These are phyloP conservation scores for Iris pallida DNA, from an alignment of 116 monocot species.

Conservation along the genomic window DNA sequence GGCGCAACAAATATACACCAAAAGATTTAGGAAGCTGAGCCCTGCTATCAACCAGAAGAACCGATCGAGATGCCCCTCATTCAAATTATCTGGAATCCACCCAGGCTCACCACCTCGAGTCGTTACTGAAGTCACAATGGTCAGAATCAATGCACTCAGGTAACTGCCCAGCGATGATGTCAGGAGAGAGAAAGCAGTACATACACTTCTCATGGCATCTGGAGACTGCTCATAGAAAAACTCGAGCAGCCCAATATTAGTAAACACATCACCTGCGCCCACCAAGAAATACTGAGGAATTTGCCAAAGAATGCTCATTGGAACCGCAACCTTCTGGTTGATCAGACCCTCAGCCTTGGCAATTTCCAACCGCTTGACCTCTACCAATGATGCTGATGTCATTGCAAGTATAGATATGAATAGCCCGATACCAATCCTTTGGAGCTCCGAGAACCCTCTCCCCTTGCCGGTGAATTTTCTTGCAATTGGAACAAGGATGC, in stretches of 20 bases:
- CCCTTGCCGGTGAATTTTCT: slow-evolving; percentile 29
- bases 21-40: slow-evolving; percentile 21
- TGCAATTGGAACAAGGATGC: slow-evolving; percentile 21
- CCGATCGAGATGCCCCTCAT: slow-evolving; percentile 36
- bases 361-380: slow-evolving; percentile 28
- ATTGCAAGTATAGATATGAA: slow-evolving; percentile 33
- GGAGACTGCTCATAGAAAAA: slow-evolving; percentile 50
- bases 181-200: slow-evolving; percentile 27
- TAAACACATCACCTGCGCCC: slow-evolving; percentile 36
- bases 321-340: slow-evolving; percentile 19
- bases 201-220: slow-evolving; percentile 33
- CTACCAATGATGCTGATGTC: slow-evolving; percentile 26
- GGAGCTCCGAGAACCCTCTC: slow-evolving; percentile 22
- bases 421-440: slow-evolving; percentile 22
- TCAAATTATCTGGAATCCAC: slow-evolving; percentile 45
- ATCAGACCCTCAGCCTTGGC: slow-evolving; percentile 26
- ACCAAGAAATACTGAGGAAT: slow-evolving; percentile 31
- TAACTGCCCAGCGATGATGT: slow-evolving; percentile 31
- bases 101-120: slow-evolving; percentile 24
- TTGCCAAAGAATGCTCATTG: slow-evolving; percentile 51
- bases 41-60: slow-evolving; percentile 40
- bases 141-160: slow-evolving; percentile 28
- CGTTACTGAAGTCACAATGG: slow-evolving; percentile 17
- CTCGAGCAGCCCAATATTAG: slow-evolving; percentile 35
- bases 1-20: slow-evolving; percentile 10